Evolutionary conservation across 345 rosid species (phyloP), one percentile per base, ranked within the genome.

Genomic region (Cardamine occulta): DNA sequence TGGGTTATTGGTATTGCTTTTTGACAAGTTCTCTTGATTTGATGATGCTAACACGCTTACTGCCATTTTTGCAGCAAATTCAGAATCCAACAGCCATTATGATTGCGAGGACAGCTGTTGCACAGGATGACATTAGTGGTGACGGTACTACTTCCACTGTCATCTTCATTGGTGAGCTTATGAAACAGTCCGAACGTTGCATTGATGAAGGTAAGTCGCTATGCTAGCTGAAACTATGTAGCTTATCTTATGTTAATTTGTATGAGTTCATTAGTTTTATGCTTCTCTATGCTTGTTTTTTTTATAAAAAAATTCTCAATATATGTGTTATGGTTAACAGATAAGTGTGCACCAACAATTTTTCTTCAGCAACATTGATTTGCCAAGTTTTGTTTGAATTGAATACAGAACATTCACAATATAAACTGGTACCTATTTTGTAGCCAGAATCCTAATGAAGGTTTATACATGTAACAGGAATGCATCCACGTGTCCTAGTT

Each of bases 31-130:
- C 0, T 31, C 51, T 2, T 70, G 68, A 21, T 57, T 66, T 4
- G 7, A 66, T 66, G 73, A 59, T 78, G 37, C 65, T 80, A 48
- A 63, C 62, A 57, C 11, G 78, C 79, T 71, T 86, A 85, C 68
- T 87, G 80, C 56, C 2, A 89, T 39, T 69, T 21, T 74, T 86
- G 82, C 87, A 95, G 99, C 99, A 95, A 95, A 95, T 95, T 75
- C 99, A 96, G 85, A 96, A 87, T 52, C 98, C 99, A 11, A 96
- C 99, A 1, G 98, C 99, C 21, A 89, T 95, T 63, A 92, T 95
- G 99, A 95, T 92, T 82, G 99, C 98, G 3, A 89, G 99, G 86
- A 93, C 99, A 6, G 99, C 99, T 54, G 96, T 95, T 79, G 99
- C 98, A 5, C 99, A 95, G 84, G 98, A 95, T 79, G 98, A 93